These are phyloP conservation scores for Candida gorgasii DNA, from an alignment of 805 yeast genomes.

Conservation along the genomic window DNA sequence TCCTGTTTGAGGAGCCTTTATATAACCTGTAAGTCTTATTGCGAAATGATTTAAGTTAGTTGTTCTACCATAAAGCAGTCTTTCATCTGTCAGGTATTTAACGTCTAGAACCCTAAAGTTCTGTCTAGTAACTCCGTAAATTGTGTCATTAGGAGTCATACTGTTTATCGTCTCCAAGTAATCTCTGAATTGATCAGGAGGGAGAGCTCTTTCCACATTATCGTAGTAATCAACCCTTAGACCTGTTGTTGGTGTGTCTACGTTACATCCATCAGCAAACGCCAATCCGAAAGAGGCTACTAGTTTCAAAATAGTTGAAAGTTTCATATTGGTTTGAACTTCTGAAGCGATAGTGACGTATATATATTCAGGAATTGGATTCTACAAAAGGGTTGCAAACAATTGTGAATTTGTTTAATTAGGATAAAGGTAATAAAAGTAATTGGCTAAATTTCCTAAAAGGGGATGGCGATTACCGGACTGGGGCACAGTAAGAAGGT, in stretches of 20 bases:
- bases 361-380: too few relatives aligned
- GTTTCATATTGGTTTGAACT: too few relatives aligned
- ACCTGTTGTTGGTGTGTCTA: neutral
- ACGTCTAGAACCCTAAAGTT: neutral
- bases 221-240: neutral
- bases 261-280: neutral
- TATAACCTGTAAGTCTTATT: slow-evolving; percentile 5
- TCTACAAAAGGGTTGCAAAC: too few relatives aligned
- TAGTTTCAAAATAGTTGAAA: neutral
- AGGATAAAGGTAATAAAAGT: too few relatives aligned
- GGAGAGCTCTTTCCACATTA: neutral
- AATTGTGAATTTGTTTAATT: too few relatives aligned
- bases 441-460: too few relatives aligned
- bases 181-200: neutral
- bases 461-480: too few relatives aligned
- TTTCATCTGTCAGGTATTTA: neutral
- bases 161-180: neutral
- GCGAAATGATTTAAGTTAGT: neutral
- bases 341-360: too few relatives aligned
- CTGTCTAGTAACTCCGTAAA: neutral
- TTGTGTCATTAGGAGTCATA: neutral
- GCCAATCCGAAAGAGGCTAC: neutral
- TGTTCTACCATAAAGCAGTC: neutral
- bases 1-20: slow-evolving; percentile 12
- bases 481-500: too few relatives aligned